phyloP scores from a whole-genome alignment of 2,329 filamentous ascomycete species.

The Anisogramma anomala region DNA sequence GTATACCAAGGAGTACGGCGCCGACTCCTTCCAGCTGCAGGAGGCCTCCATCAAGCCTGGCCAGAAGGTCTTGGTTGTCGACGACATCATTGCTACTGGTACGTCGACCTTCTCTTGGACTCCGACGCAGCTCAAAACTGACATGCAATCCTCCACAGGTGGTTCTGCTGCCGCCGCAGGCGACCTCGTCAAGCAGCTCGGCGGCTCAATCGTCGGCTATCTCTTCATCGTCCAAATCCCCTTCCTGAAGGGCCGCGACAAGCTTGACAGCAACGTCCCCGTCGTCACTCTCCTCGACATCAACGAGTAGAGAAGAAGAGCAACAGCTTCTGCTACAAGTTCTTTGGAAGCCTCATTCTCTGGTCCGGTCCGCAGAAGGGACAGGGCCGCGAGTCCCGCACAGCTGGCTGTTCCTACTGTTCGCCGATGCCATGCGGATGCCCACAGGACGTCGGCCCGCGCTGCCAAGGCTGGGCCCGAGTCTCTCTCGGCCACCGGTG shows the following conservation, averaged over 20 bases:
- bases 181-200: conserved; percentile 73
- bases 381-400: no score
- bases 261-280: conserved; percentile 57
- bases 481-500: no score
- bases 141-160: conserved; percentile 39
- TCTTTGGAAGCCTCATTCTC: not conserved
- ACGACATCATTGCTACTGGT: conserved; percentile 99
- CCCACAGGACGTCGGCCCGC: no score
- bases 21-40: conserved; percentile 95
- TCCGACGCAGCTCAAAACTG: no score
- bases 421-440: no score
- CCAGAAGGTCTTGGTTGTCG: conserved; percentile 84
- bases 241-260: conserved; percentile 82
- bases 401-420: no score
- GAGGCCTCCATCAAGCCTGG: conserved; percentile 70
- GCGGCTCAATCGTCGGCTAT: conserved; percentile 77
- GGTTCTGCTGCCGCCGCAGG: conserved; percentile 84
- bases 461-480: no score
- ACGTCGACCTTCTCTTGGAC: conserved; percentile 26
- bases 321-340: not conserved
- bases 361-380: no score
- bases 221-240: conserved; percentile 93
- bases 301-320: conserved; percentile 14
- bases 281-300: conserved; percentile 47
- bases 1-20: conserved; percentile 93